Evolutionary conservation across 345 rosid species (phyloP).

Genomic region (Barbarea vulgaris): DNA sequence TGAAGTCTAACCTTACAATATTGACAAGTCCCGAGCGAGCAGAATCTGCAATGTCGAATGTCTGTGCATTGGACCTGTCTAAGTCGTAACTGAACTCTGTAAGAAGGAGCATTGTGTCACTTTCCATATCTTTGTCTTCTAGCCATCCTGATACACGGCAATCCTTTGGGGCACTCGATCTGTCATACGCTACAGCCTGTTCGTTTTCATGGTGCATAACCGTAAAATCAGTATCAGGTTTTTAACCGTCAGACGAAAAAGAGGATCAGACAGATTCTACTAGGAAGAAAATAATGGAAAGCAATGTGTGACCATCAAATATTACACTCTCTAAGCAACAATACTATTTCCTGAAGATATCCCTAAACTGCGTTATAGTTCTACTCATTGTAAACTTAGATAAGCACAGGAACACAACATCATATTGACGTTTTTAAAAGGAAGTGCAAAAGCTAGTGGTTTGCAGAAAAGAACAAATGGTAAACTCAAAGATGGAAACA

Average conservation of each 20-base stretch:
- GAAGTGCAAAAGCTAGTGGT: background rate
- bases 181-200: constrained; percentile 89
- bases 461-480: background rate
- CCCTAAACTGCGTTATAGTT: background rate
- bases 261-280: constrained; percentile 3
- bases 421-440: background rate
- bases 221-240: background rate
- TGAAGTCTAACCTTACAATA: constrained; percentile 72
- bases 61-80: constrained; percentile 89
- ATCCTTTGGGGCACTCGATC: constrained; percentile 93
- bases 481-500: constrained; percentile 2
- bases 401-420: background rate
- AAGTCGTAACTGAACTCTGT: constrained; percentile 84
- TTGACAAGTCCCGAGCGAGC: constrained; percentile 57
- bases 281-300: background rate
- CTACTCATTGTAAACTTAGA: background rate
- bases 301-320: constrained; percentile 3
- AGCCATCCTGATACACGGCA: constrained; percentile 89
- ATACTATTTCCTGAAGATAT: background rate
- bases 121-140: constrained; percentile 44
- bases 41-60: constrained; percentile 54
- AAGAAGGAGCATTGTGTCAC: constrained; percentile 54
- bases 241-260: background rate
- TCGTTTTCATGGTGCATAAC: constrained; percentile 17
- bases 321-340: background rate